Percentiles rank a stretch among this genome's conserved stretches.
Evolutionary conservation across 2,329 filamentous ascomycete genomes (phyloP).

Genomic region (Fusarium euwallaceae): DNA sequence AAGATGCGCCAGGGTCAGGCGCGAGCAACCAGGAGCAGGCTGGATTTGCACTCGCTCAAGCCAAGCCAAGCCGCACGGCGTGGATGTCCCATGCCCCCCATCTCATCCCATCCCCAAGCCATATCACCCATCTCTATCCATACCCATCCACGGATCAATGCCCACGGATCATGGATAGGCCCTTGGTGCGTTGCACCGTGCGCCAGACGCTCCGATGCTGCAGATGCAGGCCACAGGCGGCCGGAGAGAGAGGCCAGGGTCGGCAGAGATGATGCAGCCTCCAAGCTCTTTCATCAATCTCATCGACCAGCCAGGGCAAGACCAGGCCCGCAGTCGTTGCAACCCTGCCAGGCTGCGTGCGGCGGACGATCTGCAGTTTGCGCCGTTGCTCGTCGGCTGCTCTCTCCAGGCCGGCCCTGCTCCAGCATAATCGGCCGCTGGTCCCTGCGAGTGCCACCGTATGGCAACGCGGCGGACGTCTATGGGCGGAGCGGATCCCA

Average conservation of each 20-base stretch:
- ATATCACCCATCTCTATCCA: conserved; percentile 36
- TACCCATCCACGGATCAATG: conserved; percentile 25
- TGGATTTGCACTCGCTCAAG: conserved; percentile 28
- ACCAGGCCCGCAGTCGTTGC: conserved; percentile 38
- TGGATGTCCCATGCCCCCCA: conserved; percentile 18
- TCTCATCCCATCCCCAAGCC: conserved; percentile 15
- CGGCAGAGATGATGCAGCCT: conserved; percentile 44
- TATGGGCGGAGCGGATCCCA: conserved; percentile 42
- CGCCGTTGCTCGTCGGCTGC: conserved; percentile 30
- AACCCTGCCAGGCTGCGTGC: conserved; percentile 43
- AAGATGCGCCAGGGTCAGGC: conserved; percentile 31
- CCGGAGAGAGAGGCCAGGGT: conserved; percentile 36
- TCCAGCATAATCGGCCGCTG: conserved; percentile 39
- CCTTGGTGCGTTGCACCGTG: conserved; percentile 44
- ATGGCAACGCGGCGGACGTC: conserved; percentile 41
- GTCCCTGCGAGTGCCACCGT: conserved; percentile 35
- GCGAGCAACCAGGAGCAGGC: conserved; percentile 30
- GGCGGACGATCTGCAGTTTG: conserved; percentile 46
- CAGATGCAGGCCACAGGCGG: conserved; percentile 40
- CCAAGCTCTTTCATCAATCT: conserved; percentile 40
- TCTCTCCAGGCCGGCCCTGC: conserved; percentile 31
- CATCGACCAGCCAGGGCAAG: conserved; percentile 36
- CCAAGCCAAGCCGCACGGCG: conserved; percentile 32
- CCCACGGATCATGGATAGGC: conserved; percentile 35
- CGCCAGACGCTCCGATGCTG: conserved; percentile 42